A percentile compares a stretch with the other conserved stretches of the same genome.
Conservation (phyloP, 2,329 filamentous ascomycete genomes). For the Botrytis pseudocinerea region DNA sequence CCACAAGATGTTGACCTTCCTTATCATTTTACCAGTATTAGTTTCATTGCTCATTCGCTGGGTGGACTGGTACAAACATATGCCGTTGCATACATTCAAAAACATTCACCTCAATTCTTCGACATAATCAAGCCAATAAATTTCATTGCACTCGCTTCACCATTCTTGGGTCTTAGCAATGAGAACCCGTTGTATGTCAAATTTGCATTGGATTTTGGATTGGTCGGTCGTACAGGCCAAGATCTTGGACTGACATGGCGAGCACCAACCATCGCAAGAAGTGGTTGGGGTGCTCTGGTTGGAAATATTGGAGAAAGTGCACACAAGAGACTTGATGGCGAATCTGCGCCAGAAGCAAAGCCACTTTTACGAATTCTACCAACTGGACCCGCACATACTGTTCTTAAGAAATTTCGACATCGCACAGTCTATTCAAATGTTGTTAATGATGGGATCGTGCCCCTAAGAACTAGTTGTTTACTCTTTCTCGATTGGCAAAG, state of each 20-base stretch:
- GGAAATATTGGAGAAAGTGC: conserved; percentile 73
- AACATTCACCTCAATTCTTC: conserved; percentile 91
- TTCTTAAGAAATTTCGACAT: conserved; percentile 84
- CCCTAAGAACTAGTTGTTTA: conserved; percentile 90
- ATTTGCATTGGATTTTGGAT: conserved; percentile 92
- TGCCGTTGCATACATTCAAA: conserved; percentile 93
- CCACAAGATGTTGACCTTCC: conserved; percentile 50
- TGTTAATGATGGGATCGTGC: conserved; percentile 96
- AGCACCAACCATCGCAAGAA: conserved; percentile 79
- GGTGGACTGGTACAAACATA: conserved; percentile 91
- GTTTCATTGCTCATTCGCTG: conserved; percentile 89
- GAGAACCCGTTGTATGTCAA: conserved; percentile 97
- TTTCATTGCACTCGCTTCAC: conserved; percentile 84
- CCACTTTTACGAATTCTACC: conserved; percentile 85
- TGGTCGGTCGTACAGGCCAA: conserved; percentile 94
- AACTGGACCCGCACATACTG: conserved; percentile 85
- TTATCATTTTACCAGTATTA: conserved; percentile 91
- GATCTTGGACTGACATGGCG: conserved; percentile 95
- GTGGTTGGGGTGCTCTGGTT: conserved; percentile 86
- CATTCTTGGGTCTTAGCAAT: conserved; percentile 89
- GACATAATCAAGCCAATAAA: conserved; percentile 82
- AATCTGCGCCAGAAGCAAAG: conserved; percentile 76
- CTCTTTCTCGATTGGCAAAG: conserved; percentile 97
- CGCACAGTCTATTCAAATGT: conserved; percentile 95
- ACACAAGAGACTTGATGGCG: conserved; percentile 58